Conservation (phyloP, 352 stramenopile species). For the Pythium vanterpoolii region DNA sequence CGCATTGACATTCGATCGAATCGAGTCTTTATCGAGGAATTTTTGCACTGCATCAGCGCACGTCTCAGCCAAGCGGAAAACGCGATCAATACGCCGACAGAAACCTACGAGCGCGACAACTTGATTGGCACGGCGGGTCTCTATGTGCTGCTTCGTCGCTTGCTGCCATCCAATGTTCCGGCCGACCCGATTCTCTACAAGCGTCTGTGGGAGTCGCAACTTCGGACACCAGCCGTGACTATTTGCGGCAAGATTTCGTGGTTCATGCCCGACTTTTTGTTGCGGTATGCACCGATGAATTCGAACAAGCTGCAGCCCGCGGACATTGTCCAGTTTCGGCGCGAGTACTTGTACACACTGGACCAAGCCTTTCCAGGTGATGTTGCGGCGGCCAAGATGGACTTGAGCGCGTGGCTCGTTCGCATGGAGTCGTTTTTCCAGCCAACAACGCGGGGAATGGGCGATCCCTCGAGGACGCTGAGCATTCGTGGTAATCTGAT, state of each 20-base stretch:
- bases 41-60: conserved; percentile 79
- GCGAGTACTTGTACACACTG: conserved; percentile 73
- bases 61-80: conserved; percentile 57
- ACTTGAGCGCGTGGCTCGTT: conserved; percentile 82
- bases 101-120: conserved; percentile 87
- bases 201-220: conserved; percentile 85
- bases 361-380: conserved; percentile 77
- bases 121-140: conserved; percentile 87
- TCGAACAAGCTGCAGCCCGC: conserved; percentile 80
- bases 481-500: conserved; percentile 88
- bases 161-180: conserved; percentile 80
- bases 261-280: conserved; percentile 85
- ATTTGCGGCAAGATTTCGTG: conserved; percentile 84
- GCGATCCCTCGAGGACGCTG: conserved; percentile 66
- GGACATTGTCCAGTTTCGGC: conserved; percentile 75
- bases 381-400: conserved; percentile 75
- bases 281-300: conserved; percentile 78
- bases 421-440: conserved; percentile 89
- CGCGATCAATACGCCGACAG: conserved; percentile 76
- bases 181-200: conserved; percentile 90
- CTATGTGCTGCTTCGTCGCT: conserved; percentile 85
- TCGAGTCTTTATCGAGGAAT: conserved; percentile 83
- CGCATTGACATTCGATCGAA: conserved; percentile 84
- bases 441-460: conserved; percentile 69
- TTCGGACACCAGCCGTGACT: conserved; percentile 79